Conservation (phyloP, 176 grass and related monocot genomes). For the Luzula sylvatica region DNA sequence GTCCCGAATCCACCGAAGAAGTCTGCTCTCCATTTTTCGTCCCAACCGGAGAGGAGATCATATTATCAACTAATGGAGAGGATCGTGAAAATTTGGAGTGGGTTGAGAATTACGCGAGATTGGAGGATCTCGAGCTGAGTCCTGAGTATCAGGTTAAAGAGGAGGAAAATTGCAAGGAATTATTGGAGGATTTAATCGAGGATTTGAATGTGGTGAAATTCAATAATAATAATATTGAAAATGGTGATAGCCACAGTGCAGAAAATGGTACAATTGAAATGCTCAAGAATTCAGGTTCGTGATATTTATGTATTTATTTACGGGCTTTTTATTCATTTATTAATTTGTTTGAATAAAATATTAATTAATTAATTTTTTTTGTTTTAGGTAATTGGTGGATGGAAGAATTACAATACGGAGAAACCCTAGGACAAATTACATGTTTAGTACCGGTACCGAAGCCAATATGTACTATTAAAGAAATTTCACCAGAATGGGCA, state of each 20-base stretch:
- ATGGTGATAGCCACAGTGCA: neutral
- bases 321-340: neutral
- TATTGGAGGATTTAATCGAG: slow-evolving; percentile 26
- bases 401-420: slow-evolving; percentile 54
- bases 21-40: slow-evolving; percentile 46
- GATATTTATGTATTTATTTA: neutral
- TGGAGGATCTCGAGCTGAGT: slow-evolving; percentile 8
- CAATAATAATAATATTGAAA: neutral
- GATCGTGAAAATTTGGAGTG: slow-evolving; percentile 21
- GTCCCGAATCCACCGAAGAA: slow-evolving; percentile 58
- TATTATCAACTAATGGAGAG: no score
- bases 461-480: slow-evolving; percentile 36
- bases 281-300: slow-evolving; percentile 50
- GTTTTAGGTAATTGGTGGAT: slow-evolving; percentile 42
- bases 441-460: slow-evolving; percentile 22
- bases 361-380: slow-evolving; percentile 6
- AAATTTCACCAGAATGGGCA: slow-evolving; percentile 73
- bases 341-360: no score
- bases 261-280: slow-evolving; percentile 38
- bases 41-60: slow-evolving; percentile 17
- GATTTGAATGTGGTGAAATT: slow-evolving; percentile 8
- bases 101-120: slow-evolving; percentile 29
- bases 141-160: neutral
- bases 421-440: slow-evolving; percentile 25
- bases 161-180: slow-evolving; percentile 12